phyloP scores from a whole-genome alignment of 2,329 filamentous ascomycete genomes.

The Emydomyces testavorans region DNA sequence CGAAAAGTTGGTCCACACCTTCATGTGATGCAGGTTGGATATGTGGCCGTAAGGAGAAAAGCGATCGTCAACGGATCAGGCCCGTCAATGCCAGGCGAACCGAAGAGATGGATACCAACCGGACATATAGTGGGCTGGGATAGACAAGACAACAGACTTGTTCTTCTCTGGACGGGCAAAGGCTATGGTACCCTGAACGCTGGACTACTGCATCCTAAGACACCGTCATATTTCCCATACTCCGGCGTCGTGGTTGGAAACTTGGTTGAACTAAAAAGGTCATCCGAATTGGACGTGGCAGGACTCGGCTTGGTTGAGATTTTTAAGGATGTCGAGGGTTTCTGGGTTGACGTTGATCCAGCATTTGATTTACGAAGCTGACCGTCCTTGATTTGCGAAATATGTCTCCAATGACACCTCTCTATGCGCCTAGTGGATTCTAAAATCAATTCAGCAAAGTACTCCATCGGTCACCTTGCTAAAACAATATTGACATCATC shows the following conservation, averaged over 20 bases:
- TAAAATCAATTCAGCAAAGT: no score
- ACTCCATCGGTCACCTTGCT: neutral
- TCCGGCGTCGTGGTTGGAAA: slow-evolving; percentile 1
- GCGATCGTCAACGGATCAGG: neutral
- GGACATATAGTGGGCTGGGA: slow-evolving; percentile 32
- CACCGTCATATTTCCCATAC: slow-evolving; percentile 4
- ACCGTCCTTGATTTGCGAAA: neutral
- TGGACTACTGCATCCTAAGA: slow-evolving; percentile 19
- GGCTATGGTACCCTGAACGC: slow-evolving; percentile 18
- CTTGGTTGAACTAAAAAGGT: neutral
- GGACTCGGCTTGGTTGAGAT: slow-evolving; percentile 4
- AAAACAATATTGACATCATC: no score
- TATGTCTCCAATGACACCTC: no score
- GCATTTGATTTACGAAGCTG: slow-evolving; percentile 17
- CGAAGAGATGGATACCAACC: slow-evolving; percentile 23
- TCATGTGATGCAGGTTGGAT: slow-evolving; percentile 31
- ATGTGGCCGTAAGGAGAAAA: slow-evolving; percentile 21
- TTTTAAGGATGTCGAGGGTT: slow-evolving; percentile 11
- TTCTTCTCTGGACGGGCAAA: slow-evolving; percentile 25
- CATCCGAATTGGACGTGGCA: neutral
- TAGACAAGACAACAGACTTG: slow-evolving; percentile 22
- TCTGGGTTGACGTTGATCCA: slow-evolving; percentile 24
- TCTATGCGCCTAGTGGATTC: no score
- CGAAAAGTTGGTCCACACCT: slow-evolving; percentile 18
- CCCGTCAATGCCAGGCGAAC: slow-evolving; percentile 1